phyloP scores from a whole-genome alignment of 2,329 filamentous ascomycete genomes.

The Aspergillus neotritici region DNA sequence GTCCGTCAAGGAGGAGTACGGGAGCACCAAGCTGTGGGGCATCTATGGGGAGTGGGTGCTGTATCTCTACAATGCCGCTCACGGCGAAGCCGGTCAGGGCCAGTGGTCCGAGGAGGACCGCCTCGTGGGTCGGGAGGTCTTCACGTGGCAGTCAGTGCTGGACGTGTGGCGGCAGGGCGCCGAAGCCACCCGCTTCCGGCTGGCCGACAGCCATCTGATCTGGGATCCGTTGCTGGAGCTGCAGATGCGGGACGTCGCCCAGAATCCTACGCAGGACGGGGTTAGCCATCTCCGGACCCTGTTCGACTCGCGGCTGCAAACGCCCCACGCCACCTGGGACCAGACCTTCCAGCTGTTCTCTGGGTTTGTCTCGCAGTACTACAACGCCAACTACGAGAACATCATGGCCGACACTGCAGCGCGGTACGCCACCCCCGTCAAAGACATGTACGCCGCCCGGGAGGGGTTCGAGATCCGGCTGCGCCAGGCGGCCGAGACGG shows the following conservation, averaged over 20 bases:
- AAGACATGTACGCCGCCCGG: constrained; percentile 49
- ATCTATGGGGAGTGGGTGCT: constrained; percentile 58
- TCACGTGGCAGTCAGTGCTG: constrained; percentile 51
- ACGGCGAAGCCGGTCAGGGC: constrained; percentile 36
- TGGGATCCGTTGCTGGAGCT: constrained; percentile 58
- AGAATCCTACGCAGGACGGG: constrained; percentile 44
- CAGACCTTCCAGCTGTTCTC: constrained; percentile 56
- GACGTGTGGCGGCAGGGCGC: constrained; percentile 53
- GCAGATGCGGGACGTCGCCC: constrained; percentile 48
- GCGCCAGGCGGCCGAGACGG: constrained; percentile 46
- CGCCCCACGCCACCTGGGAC: constrained; percentile 56
- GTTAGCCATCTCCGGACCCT: constrained; percentile 45
- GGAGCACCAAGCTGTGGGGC: constrained; percentile 57
- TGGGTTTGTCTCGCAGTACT: constrained; percentile 53
- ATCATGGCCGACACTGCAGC: constrained; percentile 53
- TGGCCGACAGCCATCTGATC: constrained; percentile 56
- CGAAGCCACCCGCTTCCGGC: constrained; percentile 54
- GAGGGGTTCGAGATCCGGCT: constrained; percentile 52
- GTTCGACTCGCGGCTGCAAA: constrained; percentile 51
- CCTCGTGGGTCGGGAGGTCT: constrained; percentile 54
- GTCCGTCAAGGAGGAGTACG: constrained; percentile 57
- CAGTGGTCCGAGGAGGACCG: constrained; percentile 53
- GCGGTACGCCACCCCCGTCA: constrained; percentile 35
- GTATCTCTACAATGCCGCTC: constrained; percentile 49
- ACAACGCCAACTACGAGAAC: constrained; percentile 50